Conservation (phyloP, 768 basidiomycete species). For the Leccinellum rugosiceps region DNA sequence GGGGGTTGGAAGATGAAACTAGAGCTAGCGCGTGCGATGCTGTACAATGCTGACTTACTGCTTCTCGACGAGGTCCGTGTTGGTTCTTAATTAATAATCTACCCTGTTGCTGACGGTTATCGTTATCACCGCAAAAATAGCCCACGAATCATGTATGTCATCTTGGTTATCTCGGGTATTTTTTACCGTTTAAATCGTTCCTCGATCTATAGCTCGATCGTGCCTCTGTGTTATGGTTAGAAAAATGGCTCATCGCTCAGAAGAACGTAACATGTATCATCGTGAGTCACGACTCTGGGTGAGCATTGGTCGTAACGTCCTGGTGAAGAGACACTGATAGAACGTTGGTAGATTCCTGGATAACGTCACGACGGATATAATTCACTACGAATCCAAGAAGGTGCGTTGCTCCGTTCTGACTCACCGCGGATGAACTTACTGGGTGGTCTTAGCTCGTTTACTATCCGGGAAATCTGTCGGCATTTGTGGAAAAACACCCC, state of each 20-base stretch:
- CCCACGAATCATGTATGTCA: slow-evolving; percentile 85
- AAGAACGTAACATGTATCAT: slow-evolving; percentile 87
- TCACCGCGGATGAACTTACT: slow-evolving; percentile 15
- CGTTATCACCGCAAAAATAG: slow-evolving; percentile 38
- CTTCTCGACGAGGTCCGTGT: slow-evolving; percentile 75
- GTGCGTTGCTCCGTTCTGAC: slow-evolving; percentile 32
- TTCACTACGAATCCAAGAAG: slow-evolving; percentile 96
- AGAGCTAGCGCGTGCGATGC: slow-evolving; percentile 92
- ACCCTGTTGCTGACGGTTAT: slow-evolving; percentile 20
- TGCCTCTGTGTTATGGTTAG: slow-evolving; percentile 87
- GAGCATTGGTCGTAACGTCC: slow-evolving; percentile 27
- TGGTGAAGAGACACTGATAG: slow-evolving; percentile 7
- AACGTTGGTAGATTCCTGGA: slow-evolving; percentile 73
- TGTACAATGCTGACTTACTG: slow-evolving; percentile 87
- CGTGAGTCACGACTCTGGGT: slow-evolving; percentile 96
- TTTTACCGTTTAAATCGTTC: slow-evolving; percentile 14
- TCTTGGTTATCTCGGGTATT: slow-evolving; percentile 14
- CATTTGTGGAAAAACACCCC: slow-evolving; percentile 86
- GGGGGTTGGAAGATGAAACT: slow-evolving; percentile 99
- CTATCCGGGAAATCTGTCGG: slow-evolving; percentile 89
- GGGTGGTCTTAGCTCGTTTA: slow-evolving; percentile 66
- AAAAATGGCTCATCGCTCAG: slow-evolving; percentile 80
- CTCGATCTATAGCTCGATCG: slow-evolving; percentile 60
- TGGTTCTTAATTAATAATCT: slow-evolving; percentile 19
- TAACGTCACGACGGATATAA: slow-evolving; percentile 93